Evolutionary conservation across 148 eudicot species (phyloP), one percentile per base, ranked within the genome.

Genomic region (Dianthus caryophyllus): DNA sequence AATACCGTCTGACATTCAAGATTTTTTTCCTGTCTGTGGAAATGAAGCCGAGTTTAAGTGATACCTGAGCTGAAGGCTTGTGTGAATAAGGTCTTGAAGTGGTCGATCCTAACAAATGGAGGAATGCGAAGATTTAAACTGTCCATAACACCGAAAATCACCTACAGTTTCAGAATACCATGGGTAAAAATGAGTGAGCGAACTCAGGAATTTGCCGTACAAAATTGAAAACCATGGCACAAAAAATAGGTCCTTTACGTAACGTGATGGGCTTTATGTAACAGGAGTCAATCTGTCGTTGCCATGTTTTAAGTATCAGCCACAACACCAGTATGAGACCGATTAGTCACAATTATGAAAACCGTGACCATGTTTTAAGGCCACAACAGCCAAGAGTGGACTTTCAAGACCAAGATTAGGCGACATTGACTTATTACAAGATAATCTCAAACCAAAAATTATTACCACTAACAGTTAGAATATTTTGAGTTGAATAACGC

Each of bases 101-200:
- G 89, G 75, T 92, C 97, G 55, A 85, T 83, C 76, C 97, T 84
- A 72, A 92, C 81, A 80, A 84, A 92, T 38, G 97, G 91, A 71
- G 87, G 97, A 74, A 92, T 89, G 58, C 46, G 71, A 76, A 89
- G 55, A 80, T 78, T 81, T 29, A 92, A 88, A 65, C 36, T 71
- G 69, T 81, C 82, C 84, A 92, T 84, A 46, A 89, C 91, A 73
- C 93, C 96, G 70, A 78, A 75, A 73, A 92, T 85, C 49, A 92
- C 94, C 97, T 92, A 86, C 76, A 39, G 29, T 49, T 58, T 59
- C 14, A 56, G 20, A 55, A 64, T 56, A 70, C 38, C 27, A 73
- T 50, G 55, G 13, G 33, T 38, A 59, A 17, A 49, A 59, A 13
- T 49, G n/a, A 13, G 36, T 4, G n/a, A 57, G 29, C 63, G 27